phyloP scores from a whole-genome alignment of 192 early-diverging fungal genomes.

The Coemansia sp. region DNA sequence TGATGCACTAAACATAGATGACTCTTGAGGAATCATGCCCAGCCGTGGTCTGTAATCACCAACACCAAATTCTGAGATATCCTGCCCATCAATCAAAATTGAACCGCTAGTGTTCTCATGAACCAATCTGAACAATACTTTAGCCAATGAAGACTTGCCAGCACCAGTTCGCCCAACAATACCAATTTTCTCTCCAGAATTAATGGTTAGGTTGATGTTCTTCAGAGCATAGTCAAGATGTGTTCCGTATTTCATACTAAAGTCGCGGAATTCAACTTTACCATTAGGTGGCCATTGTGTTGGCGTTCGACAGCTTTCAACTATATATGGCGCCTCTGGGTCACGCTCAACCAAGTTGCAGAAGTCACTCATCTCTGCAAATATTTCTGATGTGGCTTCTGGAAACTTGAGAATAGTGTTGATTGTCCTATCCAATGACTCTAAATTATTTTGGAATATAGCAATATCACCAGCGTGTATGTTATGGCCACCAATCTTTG shows the following conservation, averaged over 20 bases:
- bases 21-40: slow-evolving; percentile 63
- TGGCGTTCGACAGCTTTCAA: slow-evolving; percentile 10
- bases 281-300: slow-evolving; percentile 26
- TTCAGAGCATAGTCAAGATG: slow-evolving; percentile 34
- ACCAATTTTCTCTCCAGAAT: slow-evolving; percentile 65
- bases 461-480: neutral
- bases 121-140: slow-evolving; percentile 63
- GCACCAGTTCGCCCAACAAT: slow-evolving; percentile 61
- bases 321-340: slow-evolving; percentile 16
- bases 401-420: neutral
- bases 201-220: slow-evolving; percentile 51
- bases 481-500: neutral
- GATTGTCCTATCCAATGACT: neutral
- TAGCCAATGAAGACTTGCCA: slow-evolving; percentile 63
- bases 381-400: neutral
- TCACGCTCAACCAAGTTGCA: neutral
- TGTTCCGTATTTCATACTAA: slow-evolving; percentile 20
- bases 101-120: slow-evolving; percentile 56
- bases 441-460: neutral
- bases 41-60: slow-evolving; percentile 58
- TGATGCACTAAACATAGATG: slow-evolving; percentile 64
- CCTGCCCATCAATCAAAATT: slow-evolving; percentile 78
- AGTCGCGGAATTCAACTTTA: slow-evolving; percentile 33
- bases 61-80: slow-evolving; percentile 72
- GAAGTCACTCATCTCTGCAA: neutral